phyloP scores from a whole-genome alignment of 495 filamentous ascomycete species.

The Aspergillus nidulans region DNA sequence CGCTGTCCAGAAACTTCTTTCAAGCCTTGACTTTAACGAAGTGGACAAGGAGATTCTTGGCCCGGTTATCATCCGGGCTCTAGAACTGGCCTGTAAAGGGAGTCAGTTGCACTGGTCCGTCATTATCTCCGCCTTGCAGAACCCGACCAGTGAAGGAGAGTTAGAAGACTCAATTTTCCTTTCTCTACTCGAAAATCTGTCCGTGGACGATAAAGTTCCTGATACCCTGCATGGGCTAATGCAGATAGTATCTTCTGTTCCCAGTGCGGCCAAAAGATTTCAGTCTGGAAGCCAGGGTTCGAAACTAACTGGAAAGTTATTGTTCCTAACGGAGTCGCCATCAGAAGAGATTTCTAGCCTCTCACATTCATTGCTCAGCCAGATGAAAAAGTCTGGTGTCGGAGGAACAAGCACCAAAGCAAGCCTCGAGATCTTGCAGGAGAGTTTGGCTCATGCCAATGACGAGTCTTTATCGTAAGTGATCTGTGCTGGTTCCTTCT shows the following conservation, averaged over 20 bases:
- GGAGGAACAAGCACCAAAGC: conserved; percentile 36
- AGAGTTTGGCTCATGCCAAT: conserved; percentile 46
- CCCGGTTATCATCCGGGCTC: conserved; percentile 33
- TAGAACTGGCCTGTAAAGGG: conserved; percentile 36
- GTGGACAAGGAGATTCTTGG: conserved; percentile 29
- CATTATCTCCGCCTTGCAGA: conserved; percentile 42
- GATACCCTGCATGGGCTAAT: conserved; percentile 38
- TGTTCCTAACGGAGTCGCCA: conserved; percentile 53
- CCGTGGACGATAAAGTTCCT: conserved; percentile 27
- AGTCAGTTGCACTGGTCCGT: conserved; percentile 40
- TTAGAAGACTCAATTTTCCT: conserved; percentile 42
- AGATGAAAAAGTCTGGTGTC: conserved; percentile 34
- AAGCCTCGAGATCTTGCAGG: conserved; percentile 48
- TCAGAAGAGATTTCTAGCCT: conserved; percentile 49
- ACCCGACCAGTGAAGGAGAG: conserved; percentile 36
- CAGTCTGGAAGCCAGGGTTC: conserved; percentile 45
- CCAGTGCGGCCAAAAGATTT: conserved; percentile 34
- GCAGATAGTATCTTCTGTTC: conserved; percentile 33
- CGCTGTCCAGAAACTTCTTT: conserved; percentile 39
- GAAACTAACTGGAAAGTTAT: conserved; percentile 49
- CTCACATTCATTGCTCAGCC: conserved; percentile 42
- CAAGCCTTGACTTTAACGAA: conserved; percentile 37
- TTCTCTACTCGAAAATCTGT: conserved; percentile 33
- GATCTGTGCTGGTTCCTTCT: neutral
- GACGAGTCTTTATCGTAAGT: conserved; percentile 52